Percentiles rank a stretch among this genome's conserved stretches.
phyloP scores from a whole-genome alignment of 306 rosid species.

The Vachellia collinsii region DNA sequence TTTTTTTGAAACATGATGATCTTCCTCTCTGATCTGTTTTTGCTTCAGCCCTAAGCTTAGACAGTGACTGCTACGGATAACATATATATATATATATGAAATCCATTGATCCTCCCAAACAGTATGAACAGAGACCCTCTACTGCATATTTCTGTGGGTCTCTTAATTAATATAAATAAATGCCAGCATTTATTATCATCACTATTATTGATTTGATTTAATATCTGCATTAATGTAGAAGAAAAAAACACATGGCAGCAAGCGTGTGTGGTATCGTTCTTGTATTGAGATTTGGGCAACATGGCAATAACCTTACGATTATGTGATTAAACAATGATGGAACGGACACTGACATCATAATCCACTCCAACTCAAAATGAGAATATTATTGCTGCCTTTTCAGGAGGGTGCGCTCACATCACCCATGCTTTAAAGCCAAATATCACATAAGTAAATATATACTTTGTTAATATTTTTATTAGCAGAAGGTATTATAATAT shows the following conservation, averaged over 20 bases:
- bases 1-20: conserved; percentile 65
- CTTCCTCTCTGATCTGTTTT: conserved; percentile 45
- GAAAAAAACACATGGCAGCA: not conserved
- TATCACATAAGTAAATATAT: no score
- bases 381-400: conserved; percentile 24
- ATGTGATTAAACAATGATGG: conserved; percentile 23
- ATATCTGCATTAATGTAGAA: not conserved
- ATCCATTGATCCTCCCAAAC: not conserved
- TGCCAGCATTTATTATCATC: not conserved
- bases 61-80: conserved; percentile 1
- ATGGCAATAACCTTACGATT: not conserved
- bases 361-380: conserved; percentile 30
- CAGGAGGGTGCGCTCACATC: not conserved
- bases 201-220: not conserved
- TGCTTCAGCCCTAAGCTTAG: not conserved
- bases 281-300: not conserved
- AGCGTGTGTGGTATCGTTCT: not conserved
- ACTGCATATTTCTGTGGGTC: not conserved
- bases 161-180: not conserved
- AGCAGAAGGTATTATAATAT: no score
- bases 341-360: conserved; percentile 29
- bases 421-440: not conserved
- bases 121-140: not conserved
- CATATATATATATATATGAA: no score
- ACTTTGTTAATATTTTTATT: not conserved